These are phyloP conservation scores for Lasiodiplodia hormozganensis DNA, from an alignment of 2,329 filamentous ascomycete species.

Conservation along the genomic window DNA sequence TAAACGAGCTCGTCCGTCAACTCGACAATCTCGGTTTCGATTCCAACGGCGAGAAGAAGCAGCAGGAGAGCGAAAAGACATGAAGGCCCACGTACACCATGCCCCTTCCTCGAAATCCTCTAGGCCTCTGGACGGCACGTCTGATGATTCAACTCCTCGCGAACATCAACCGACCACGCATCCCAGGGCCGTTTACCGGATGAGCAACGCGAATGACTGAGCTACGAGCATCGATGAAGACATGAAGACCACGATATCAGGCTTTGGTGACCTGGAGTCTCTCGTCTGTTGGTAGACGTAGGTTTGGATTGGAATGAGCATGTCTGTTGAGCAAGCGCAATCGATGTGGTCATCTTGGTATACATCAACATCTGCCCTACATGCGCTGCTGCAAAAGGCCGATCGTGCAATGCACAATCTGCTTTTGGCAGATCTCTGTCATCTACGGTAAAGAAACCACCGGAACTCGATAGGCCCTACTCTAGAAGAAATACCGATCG, in stretches of 20 bases:
- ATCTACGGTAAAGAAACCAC: not conserved
- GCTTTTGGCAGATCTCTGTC: not conserved
- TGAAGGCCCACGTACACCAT: not conserved
- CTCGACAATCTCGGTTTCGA: slow-evolving; percentile 86
- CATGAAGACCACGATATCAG: slow-evolving; percentile 1
- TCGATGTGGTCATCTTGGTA: not conserved
- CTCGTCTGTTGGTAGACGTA: not conserved
- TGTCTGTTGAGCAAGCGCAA: not conserved
- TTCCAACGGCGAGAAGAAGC: slow-evolving; percentile 71
- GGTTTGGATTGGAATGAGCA: not conserved
- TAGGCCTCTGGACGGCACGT: not conserved
- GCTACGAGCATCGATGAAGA: slow-evolving; percentile 15
- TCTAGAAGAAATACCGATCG: not conserved
- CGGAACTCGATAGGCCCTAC: not conserved
- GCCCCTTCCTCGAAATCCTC: not conserved
- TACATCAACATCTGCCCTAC: not conserved
- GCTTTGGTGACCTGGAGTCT: not conserved
- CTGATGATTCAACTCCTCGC: too few relatives aligned
- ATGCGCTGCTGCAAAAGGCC: not conserved
- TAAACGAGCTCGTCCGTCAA: slow-evolving; percentile 90
- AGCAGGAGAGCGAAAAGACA: slow-evolving; percentile 15
- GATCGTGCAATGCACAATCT: not conserved
- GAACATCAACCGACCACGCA: not conserved
- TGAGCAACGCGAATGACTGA: slow-evolving; percentile 10
- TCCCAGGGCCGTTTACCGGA: not conserved